phyloP scores from a whole-genome alignment of 352 stramenopile species.

The Phytophthora rubi region DNA sequence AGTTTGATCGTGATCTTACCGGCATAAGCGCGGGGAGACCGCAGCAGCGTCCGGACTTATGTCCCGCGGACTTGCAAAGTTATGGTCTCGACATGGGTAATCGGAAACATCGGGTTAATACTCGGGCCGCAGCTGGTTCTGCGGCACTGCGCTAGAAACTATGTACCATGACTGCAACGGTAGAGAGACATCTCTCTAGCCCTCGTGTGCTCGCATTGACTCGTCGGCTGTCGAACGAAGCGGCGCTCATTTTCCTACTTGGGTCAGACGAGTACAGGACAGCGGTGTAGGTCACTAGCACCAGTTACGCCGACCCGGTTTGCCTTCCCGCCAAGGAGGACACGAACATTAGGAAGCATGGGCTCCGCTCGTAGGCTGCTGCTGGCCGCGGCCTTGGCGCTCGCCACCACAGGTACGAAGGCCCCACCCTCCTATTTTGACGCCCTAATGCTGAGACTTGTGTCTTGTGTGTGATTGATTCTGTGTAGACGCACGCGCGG shows the following conservation, averaged over 20 bases:
- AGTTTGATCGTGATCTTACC: slow-evolving; percentile 9
- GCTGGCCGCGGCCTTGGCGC: slow-evolving; percentile 19
- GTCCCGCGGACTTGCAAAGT: slow-evolving; percentile 18
- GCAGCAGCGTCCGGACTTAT: slow-evolving; percentile 27
- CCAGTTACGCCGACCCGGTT: slow-evolving; percentile 17
- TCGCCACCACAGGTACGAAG: slow-evolving; percentile 28
- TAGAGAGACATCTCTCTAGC: slow-evolving; percentile 22
- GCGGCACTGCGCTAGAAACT: slow-evolving; percentile 19
- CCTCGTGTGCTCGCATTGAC: slow-evolving; percentile 10
- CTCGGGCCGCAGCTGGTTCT: slow-evolving; percentile 35
- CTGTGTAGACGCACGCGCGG: slow-evolving; percentile 24
- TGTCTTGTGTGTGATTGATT: not conserved
- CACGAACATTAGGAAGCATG: slow-evolving; percentile 28
- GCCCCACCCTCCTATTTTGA: not conserved
- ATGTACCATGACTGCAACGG: slow-evolving; percentile 18
- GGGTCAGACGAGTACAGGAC: slow-evolving; percentile 36
- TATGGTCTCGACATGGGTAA: slow-evolving; percentile 29
- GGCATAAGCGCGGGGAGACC: slow-evolving; percentile 5
- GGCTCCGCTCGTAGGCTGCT: slow-evolving; percentile 29
- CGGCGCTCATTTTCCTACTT: slow-evolving; percentile 38
- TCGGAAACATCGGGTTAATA: slow-evolving; percentile 26
- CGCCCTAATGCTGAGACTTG: not conserved
- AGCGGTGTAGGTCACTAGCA: not conserved
- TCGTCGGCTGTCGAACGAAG: slow-evolving; percentile 13
- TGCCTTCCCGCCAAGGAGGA: slow-evolving; percentile 3